Base-by-base conservation (phyloP, 306 rosid genomes). In the Ochetophila trinervis region DNA sequence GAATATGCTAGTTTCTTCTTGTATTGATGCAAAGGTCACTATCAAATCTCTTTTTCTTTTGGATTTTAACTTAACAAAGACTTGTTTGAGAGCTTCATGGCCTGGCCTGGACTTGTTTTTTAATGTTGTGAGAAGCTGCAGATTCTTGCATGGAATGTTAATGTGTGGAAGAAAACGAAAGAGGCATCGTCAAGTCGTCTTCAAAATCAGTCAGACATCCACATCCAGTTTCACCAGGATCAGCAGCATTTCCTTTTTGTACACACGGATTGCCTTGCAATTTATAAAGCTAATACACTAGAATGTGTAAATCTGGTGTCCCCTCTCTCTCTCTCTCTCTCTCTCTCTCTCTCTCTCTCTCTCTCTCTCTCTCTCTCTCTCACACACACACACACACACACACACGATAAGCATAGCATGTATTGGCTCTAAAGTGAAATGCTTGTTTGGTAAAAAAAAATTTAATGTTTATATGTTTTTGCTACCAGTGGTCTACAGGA, bases 11-110 rank as follows among this genome's bases (percentile, higher is more conserved):
- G 84, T 89, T 68, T 86, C 96, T 73, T 80, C 94, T 15, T 94
- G 91, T 76, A 88, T 94, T 17, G 96, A 86, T 69, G 87, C 85
- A 55, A 90, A 89, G 93, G 96, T 89, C 30, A 27, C 35, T 49
- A 4, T 12, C 49, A 10, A 22, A 22, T 24, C 8, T 34, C 9
- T 35, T 35, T 59, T 35, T 10, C 12, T 17, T 16, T 3, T 44
- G n/a, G 11, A 4, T 34, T 59, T 10, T 6, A 60, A 17, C 4
- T 8, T 6, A 17, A 60, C 35, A 8, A 4, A 40, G 52, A 44
- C 6, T 19, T 0, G 11, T 0, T 2, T 60, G 37, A 22, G 32
- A 60, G 36, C 54, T 66, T 37, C 49, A 53, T 16, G 32, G 32
- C 9, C 49, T 35, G 22, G 8, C 20, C 36, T 14, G 53, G 10